Evolutionary conservation across 306 rosid genomes (phyloP).

Genomic region (Castanopsis chinensis): DNA sequence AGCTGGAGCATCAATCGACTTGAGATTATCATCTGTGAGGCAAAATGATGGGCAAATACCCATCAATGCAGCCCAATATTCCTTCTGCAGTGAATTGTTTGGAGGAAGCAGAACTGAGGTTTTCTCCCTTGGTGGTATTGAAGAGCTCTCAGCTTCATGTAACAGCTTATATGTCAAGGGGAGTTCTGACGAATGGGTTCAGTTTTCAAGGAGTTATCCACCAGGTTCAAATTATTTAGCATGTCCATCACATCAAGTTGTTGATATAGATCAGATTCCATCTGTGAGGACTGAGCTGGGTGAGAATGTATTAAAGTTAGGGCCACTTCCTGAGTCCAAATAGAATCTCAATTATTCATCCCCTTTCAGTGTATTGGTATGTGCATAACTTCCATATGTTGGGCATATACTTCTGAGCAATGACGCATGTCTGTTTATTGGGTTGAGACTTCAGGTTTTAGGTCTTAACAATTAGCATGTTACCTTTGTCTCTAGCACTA

Average conservation of each 20-base stretch:
- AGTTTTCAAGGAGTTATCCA: slow-evolving; percentile 34
- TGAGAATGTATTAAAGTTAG: slow-evolving; percentile 36
- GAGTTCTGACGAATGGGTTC: slow-evolving; percentile 31
- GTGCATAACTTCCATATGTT: neutral
- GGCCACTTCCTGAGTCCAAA: slow-evolving; percentile 12
- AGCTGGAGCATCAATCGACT: slow-evolving; percentile 15
- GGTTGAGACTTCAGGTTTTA: slow-evolving; percentile 9
- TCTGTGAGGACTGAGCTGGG: slow-evolving; percentile 26
- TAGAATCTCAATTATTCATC: slow-evolving; percentile 42
- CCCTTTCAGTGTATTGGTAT: slow-evolving; percentile 56
- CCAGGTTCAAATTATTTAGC: slow-evolving; percentile 33
- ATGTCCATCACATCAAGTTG: slow-evolving; percentile 27
- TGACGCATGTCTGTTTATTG: neutral
- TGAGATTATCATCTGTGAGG: slow-evolving; percentile 43
- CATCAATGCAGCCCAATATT: slow-evolving; percentile 35
- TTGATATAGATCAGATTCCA: slow-evolving; percentile 29
- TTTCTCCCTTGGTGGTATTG: slow-evolving; percentile 39
- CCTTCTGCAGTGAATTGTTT: slow-evolving; percentile 29
- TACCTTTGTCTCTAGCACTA: neutral
- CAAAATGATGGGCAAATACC: slow-evolving; percentile 17
- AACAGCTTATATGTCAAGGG: slow-evolving; percentile 21
- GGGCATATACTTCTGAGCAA: neutral
- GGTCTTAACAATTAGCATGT: slow-evolving; percentile 5
- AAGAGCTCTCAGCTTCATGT: slow-evolving; percentile 27
- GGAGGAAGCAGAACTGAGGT: slow-evolving; percentile 25